Percentiles rank a stretch among this genome's conserved stretches.
Evolutionary conservation across 2,329 filamentous ascomycete species (phyloP).

Genomic region (Diaporthe humulicola): DNA sequence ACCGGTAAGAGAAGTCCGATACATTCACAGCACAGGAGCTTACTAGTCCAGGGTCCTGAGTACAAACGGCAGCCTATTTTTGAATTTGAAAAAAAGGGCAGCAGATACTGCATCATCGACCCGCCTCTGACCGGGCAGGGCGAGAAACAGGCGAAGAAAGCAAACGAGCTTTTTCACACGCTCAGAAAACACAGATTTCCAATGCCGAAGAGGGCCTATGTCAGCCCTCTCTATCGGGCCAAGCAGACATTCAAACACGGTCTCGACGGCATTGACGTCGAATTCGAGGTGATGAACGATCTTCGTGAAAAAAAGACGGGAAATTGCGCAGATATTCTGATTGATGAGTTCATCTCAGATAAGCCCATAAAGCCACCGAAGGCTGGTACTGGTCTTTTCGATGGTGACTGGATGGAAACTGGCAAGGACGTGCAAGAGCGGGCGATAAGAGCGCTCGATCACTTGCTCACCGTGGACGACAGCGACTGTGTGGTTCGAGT

Average conservation of each 20-base stretch:
- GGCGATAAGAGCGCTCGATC: no score
- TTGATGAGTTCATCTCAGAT: not conserved
- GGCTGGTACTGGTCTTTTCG: no score
- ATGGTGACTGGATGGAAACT: not conserved
- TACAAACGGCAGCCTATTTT: not conserved
- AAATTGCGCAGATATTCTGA: not conserved
- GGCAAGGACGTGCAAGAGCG: not conserved
- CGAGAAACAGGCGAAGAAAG: not conserved
- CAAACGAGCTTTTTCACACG: not conserved
- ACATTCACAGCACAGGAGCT: not conserved
- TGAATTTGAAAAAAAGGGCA: fast-evolving
- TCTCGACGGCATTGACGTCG: not conserved
- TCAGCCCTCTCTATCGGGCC: not conserved
- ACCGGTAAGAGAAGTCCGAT: not conserved
- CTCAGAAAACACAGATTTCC: not conserved
- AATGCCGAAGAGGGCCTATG: not conserved
- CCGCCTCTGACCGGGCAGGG: not conserved
- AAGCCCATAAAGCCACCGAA: not conserved
- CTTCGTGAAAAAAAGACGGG: not conserved
- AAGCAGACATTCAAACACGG: not conserved
- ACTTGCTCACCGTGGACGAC: not conserved
- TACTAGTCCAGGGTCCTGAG: not conserved
- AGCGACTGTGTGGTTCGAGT: not conserved
- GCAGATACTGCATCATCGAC: not conserved
- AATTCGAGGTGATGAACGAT: fast-evolving